Percentiles rank a stretch among this genome's conserved stretches.
These are phyloP conservation scores for Puccinia coronata DNA, from an alignment of 1,284 basidiomycete genomes.

Conservation along the genomic window DNA sequence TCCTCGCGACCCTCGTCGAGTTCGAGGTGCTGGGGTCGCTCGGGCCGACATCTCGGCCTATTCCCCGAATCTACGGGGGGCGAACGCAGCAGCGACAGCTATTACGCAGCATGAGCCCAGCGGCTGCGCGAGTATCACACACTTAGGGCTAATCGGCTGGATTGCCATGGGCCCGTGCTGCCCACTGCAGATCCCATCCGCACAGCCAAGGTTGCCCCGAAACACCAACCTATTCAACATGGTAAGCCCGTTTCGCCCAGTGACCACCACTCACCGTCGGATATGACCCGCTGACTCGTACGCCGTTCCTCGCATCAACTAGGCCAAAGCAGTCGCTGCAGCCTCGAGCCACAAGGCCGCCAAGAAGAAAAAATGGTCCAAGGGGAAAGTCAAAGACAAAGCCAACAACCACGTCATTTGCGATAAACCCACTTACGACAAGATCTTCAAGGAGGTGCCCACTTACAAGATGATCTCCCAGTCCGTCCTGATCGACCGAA, in stretches of 20 bases:
- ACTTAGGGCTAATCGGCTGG: neutral
- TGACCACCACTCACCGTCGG: neutral
- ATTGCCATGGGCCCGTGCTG: neutral
- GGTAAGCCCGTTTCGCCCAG: conserved; percentile 13
- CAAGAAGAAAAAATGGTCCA: conserved; percentile 99
- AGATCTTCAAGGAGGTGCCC: conserved; percentile 98
- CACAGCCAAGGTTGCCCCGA: neutral
- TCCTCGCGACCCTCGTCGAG: too few species aligned
- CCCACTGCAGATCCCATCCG: neutral
- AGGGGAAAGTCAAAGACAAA: conserved; percentile 66
- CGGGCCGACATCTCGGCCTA: too few species aligned
- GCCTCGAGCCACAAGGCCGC: conserved; percentile 74
- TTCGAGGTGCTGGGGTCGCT: too few species aligned
- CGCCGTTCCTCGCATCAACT: neutral
- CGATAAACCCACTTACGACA: conserved; percentile 72
- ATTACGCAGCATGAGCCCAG: too few species aligned
- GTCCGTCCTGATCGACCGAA: conserved; percentile 89
- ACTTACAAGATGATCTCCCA: conserved; percentile 99
- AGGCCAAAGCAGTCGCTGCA: conserved; percentile 57
- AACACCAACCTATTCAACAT: neutral
- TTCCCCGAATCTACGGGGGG: too few species aligned
- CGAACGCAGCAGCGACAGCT: too few species aligned
- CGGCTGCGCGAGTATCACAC: conserved; percentile 10
- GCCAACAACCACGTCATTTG: conserved; percentile 79
- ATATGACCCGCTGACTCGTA: neutral